A percentile compares a stretch with the other conserved stretches of the same genome.
Evolutionary conservation across 768 basidiomycete species (phyloP).

Genomic region (Tephrocybe sp.): DNA sequence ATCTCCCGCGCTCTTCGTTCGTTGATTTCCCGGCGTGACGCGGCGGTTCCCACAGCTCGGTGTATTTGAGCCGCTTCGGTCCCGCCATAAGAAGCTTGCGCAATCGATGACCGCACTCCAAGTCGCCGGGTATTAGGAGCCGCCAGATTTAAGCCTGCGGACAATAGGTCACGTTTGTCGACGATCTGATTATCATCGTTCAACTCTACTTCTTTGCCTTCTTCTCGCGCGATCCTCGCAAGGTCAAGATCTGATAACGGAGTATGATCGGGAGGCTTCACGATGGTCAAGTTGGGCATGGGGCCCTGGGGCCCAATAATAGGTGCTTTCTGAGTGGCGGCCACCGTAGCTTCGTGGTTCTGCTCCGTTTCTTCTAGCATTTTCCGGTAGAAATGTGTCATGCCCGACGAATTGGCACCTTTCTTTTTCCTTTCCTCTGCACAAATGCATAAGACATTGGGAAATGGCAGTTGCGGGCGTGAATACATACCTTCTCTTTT

Average conservation of each 20-base stretch:
- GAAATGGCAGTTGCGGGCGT: not conserved
- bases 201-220: constrained; percentile 86
- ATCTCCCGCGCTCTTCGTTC: constrained; percentile 81
- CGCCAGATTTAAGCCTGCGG: constrained; percentile 89
- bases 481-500: constrained; percentile 70
- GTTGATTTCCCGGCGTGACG: constrained; percentile 77
- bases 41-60: constrained; percentile 82
- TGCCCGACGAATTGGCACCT: constrained; percentile 59
- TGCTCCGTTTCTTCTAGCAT: constrained; percentile 77
- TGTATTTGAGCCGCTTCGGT: constrained; percentile 44
- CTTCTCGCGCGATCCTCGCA: constrained; percentile 61
- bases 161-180: constrained; percentile 89
- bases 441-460: constrained; percentile 11
- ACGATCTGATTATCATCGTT: constrained; percentile 98
- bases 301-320: constrained; percentile 64
- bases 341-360: constrained; percentile 84
- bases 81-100: constrained; percentile 17
- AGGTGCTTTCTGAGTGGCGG: constrained; percentile 58
- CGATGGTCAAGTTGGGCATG: constrained; percentile 68
- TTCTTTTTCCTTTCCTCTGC: constrained; percentile 63
- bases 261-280: constrained; percentile 62
- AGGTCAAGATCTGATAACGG: constrained; percentile 72
- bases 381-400: constrained; percentile 82
- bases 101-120: constrained; percentile 38
- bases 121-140: constrained; percentile 75